Conservation (phyloP, 1,284 basidiomycete species). For the Rhodotorula sp. region DNA sequence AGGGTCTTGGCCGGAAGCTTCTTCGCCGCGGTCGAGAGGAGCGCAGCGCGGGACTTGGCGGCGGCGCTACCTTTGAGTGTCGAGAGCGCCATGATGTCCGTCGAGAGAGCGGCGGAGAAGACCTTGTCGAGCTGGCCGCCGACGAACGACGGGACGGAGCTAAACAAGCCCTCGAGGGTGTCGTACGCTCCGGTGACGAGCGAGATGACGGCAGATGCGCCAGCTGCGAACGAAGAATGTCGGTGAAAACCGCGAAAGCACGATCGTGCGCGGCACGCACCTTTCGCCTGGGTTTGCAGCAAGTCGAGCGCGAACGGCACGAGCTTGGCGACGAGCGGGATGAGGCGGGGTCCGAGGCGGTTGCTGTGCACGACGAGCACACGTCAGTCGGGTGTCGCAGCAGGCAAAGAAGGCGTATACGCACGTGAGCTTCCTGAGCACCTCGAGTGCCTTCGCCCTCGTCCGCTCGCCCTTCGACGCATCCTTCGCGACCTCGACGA, state of each 20-base stretch:
- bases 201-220: slow-evolving; percentile 3
- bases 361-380: slow-evolving; percentile 37
- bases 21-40: slow-evolving; percentile 55
- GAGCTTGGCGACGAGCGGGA: slow-evolving; percentile 76
- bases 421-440: slow-evolving; percentile 60
- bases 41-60: slow-evolving; percentile 19
- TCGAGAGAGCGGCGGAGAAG: slow-evolving; percentile 47
- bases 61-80: slow-evolving; percentile 20
- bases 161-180: slow-evolving; percentile 43
- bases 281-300: slow-evolving; percentile 54
- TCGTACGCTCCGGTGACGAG: slow-evolving; percentile 32
- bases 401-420: slow-evolving; percentile 50
- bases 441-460: slow-evolving; percentile 53
- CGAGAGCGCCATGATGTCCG: slow-evolving; percentile 43
- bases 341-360: slow-evolving; percentile 78
- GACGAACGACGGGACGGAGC: slow-evolving; percentile 53
- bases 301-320: slow-evolving; percentile 60
- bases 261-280: slow-evolving; percentile 37
- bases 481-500: slow-evolving; percentile 57
- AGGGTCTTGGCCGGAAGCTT: slow-evolving; percentile 61
- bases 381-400: not conserved
- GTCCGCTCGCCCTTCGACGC: slow-evolving; percentile 47
- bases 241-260: not conserved
- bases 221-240: slow-evolving; percentile 4
- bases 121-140: slow-evolving; percentile 50